Conservation (phyloP, 345 rosid genomes). For the Carallia brachiata region DNA sequence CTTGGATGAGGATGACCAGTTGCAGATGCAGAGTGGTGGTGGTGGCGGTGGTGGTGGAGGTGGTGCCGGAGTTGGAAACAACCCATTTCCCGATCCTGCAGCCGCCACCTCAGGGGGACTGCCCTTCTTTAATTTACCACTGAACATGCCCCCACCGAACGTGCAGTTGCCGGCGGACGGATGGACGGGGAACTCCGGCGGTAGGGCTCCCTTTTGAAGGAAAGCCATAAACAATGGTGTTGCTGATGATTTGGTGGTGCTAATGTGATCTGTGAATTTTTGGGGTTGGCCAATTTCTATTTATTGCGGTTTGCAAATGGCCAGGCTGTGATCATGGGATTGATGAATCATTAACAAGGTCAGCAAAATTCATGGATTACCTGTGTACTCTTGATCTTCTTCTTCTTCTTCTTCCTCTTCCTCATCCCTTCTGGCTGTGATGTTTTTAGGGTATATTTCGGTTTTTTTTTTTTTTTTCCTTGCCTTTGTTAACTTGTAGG, state of each 20-base stretch:
- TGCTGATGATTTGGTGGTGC: slow-evolving; percentile 2
- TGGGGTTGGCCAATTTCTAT: neutral
- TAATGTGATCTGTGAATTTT: neutral
- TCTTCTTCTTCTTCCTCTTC: neutral
- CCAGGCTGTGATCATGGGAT: neutral
- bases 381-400: neutral
- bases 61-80: slow-evolving; percentile 32
- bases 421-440: slow-evolving; percentile 5
- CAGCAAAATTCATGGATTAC: slow-evolving; percentile 23
- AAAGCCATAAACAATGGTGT: neutral
- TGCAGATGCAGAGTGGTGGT: slow-evolving; percentile 52
- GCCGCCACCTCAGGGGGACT: slow-evolving; percentile 51
- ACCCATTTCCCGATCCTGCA: slow-evolving; percentile 42
- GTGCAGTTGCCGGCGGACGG: slow-evolving; percentile 76
- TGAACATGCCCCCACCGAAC: slow-evolving; percentile 56
- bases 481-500: slow-evolving; percentile 12
- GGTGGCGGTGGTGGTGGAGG: slow-evolving; percentile 38
- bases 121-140: slow-evolving; percentile 85
- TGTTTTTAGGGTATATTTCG: slow-evolving; percentile 17
- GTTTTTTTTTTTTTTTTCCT: neutral
- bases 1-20: slow-evolving; percentile 81
- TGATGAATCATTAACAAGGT: slow-evolving; percentile 15
- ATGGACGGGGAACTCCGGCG: slow-evolving; percentile 69
- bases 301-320: neutral
- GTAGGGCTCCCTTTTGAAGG: slow-evolving; percentile 64